Base-by-base conservation (phyloP, 2,329 filamentous ascomycete species). In the Xylaria sp. region DNA sequence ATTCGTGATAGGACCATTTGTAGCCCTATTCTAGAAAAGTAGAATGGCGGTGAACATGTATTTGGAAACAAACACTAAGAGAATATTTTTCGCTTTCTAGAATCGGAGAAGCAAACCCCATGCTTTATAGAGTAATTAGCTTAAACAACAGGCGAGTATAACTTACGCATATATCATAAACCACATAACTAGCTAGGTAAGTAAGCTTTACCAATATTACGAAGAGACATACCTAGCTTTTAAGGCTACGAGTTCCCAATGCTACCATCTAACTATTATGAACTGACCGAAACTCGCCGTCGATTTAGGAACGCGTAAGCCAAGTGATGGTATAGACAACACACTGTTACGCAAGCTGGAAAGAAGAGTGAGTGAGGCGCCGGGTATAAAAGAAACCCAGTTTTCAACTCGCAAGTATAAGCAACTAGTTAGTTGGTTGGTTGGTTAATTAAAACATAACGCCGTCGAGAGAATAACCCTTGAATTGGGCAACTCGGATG, bases 401-500 rank as follows among this genome's bases (percentile, higher is more conserved):
- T 47, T 31, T 20, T 5, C 42, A 31, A 49, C 25, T 54, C 49
- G 31, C 62, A 47, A 54, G 55, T 9, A 38, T 17, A 17, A 20
- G 25, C 17, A 47, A 33, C 49, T 33, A 45, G 13, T 39, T 39
- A 10, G 11, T 36, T 44, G 11, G 38, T 27, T n/a, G n/a, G 20
- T 54, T 20, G 1, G 10, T 36, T 33, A 53, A 20, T 22, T 20
- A 22, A 22, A 22, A 10, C n/a, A 20, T 29, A 29, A 27, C 29
- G 11, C 13, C 1, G 11, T 11, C 3, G 6, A 53, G 29, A 36
- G 33, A 15, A 17, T 25, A 9, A 39, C 22, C n/a, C 44, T 50
- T 25, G 22, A 47, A 50, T 39, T 50, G 45, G n/a, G 44, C 15
- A 50, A 59, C 39, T 61, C 39, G 27, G 39, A 56, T 25, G 44